phyloP scores from a whole-genome alignment of 225 moss, liverwort and hornwort species.

The Bryoerythrophyllum caledonicum region DNA sequence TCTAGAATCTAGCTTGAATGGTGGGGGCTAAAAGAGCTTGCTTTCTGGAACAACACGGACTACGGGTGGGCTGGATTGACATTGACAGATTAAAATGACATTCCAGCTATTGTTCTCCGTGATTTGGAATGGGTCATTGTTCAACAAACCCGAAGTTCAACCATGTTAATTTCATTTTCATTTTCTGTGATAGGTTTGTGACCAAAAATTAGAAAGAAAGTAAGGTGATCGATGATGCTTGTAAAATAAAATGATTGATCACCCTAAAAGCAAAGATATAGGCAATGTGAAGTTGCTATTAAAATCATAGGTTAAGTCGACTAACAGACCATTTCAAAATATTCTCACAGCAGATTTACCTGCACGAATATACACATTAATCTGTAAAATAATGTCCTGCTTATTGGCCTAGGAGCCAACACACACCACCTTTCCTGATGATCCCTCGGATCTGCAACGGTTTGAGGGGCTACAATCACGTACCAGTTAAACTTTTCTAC shows the following conservation, averaged over 20 bases:
- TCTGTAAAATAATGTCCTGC: background rate
- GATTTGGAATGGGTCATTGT: too few species aligned
- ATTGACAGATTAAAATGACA: too few species aligned
- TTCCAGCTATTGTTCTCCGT: too few species aligned
- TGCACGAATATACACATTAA: background rate
- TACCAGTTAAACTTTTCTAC: conserved; percentile 5
- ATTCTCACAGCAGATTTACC: conserved; percentile 6
- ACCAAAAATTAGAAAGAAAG: conserved; percentile 59
- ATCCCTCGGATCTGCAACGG: background rate
- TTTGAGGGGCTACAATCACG: background rate
- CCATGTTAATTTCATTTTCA: too few species aligned
- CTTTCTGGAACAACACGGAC: background rate
- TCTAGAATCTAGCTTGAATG: background rate
- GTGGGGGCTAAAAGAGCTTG: background rate
- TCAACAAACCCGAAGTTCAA: too few species aligned
- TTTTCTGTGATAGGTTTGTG: conserved; percentile 48
- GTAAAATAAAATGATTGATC: too few species aligned
- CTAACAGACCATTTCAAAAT: background rate
- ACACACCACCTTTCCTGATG: conserved; percentile 9
- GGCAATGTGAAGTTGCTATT: too few species aligned
- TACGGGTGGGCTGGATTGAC: background rate
- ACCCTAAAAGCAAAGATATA: too few species aligned
- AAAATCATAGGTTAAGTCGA: background rate
- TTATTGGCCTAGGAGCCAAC: background rate
- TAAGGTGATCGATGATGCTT: too few species aligned